Base-by-base conservation (phyloP, 208 protist species). In the Trypanosoma melophagium region DNA sequence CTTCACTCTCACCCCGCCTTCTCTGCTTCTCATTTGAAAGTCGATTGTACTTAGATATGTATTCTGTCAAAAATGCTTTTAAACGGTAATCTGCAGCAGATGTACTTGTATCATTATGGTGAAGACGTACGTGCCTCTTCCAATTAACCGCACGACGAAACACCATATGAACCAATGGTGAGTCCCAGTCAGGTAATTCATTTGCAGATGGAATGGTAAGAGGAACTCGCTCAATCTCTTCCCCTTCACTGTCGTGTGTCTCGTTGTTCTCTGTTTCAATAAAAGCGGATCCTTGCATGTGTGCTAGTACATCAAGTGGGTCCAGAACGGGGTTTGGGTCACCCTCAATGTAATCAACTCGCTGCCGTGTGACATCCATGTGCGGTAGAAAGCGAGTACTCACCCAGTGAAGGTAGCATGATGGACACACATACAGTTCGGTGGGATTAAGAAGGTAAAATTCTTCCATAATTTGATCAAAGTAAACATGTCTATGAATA, bases 391-490 rank as follows among this genome's bases (percentile, higher is more conserved):
- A 90, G 0, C 81, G 77, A 13, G 84, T 90, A 5, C 42, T 56
- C n/a, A 93, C 52, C 75, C 84, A 90, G 72, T 95, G 87, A 31
- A 80, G 74, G 65, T 92, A 93, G 71, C 90, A 96, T 7, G 83
- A 50, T 0, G 90, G 84, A 53, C 87, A 96, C 3, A 94, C 87
- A 63, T 89, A 96, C 7, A 96, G 64, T 45, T 96, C 84, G 3
- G 81, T 79, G 0, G 77, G 79, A 54, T 81, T 96, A 7, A 96
- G 75, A 21, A 86, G 63, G 71, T 96, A 93, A 61, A 94, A 93
- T 49, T 90, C 77, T 38, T 90, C 85, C 44, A 93, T 91, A 52
- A 96, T 94, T 61, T 93, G 79, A 19, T 96, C 86, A 80, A 94
- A 94, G 67, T 84, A 91, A 7, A 87, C 78, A 61, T 96, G 86